A percentile compares a stretch with the other conserved stretches of the same genome.
These are phyloP conservation scores for Nakazawaea pomicola DNA, from an alignment of 805 yeast species.

Conservation along the genomic window DNA sequence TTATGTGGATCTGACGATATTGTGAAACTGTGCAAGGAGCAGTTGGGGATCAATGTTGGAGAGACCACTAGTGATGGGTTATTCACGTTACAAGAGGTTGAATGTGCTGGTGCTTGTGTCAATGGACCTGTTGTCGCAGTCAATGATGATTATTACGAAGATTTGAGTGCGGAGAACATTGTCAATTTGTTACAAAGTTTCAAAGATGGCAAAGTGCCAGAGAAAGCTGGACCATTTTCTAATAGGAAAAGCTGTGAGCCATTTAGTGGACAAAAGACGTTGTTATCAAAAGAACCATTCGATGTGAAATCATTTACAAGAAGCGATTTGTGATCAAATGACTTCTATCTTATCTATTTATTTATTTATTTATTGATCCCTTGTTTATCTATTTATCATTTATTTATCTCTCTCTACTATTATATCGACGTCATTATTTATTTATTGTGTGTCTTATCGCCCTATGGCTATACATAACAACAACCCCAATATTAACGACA, in stretches of 20 bases:
- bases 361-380: constrained; percentile 4
- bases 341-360: constrained; percentile 1
- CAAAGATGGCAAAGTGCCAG: constrained; percentile 54
- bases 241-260: constrained; percentile 78
- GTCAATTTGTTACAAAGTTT: constrained; percentile 56
- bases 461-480: no score
- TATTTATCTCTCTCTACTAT: constrained; percentile 3
- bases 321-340: constrained; percentile 51
- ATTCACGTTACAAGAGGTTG: constrained; percentile 83
- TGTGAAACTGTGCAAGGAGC: constrained; percentile 60
- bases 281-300: constrained; percentile 56
- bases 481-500: neutral
- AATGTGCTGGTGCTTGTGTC: constrained; percentile 89
- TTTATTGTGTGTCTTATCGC: neutral
- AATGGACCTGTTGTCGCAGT: constrained; percentile 87
- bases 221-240: constrained; percentile 61
- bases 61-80: constrained; percentile 70
- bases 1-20: constrained; percentile 78
- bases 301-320: constrained; percentile 70
- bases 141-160: constrained; percentile 81
- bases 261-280: constrained; percentile 58
- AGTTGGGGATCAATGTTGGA: constrained; percentile 65
- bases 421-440: neutral
- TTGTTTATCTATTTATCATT: neutral
- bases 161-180: constrained; percentile 65